phyloP scores from a whole-genome alignment of 2,329 filamentous ascomycete genomes.

The Lojkania enalia region DNA sequence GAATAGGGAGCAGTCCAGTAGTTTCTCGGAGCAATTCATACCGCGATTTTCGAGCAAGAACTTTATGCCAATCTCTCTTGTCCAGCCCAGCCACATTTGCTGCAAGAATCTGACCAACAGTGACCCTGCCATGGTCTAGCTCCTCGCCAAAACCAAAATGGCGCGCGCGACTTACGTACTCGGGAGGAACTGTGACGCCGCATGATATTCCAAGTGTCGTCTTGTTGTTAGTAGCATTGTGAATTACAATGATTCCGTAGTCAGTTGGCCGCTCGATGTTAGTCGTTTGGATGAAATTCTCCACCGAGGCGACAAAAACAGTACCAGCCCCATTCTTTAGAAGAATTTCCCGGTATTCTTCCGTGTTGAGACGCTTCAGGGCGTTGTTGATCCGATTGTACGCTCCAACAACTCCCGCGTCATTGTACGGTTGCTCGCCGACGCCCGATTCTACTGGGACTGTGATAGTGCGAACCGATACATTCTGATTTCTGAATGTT shows the following conservation, averaged over 20 bases:
- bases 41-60: neutral
- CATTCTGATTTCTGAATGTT: neutral
- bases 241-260: slow-evolving; percentile 2
- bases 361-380: neutral
- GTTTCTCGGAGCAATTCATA: slow-evolving; percentile 1
- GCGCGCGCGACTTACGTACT: neutral
- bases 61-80: slow-evolving; percentile 2
- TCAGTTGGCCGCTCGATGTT: slow-evolving; percentile 1
- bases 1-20: neutral
- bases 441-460: slow-evolving; percentile 1
- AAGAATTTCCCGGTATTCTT: neutral
- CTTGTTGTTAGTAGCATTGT: slow-evolving; percentile 2
- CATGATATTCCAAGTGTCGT: neutral
- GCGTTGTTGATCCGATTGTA: slow-evolving; percentile 3
- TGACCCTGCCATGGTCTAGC: neutral
- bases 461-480: neutral
- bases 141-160: neutral
- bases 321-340: neutral
- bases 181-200: neutral
- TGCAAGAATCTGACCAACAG: slow-evolving; percentile 1
- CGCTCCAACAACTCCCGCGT: neutral
- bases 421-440: slow-evolving; percentile 1
- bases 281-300: neutral
- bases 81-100: slow-evolving; percentile 1
- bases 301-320: slow-evolving; percentile 2